These are phyloP conservation scores for Sporobolomyces phaffii DNA, from an alignment of 768 basidiomycete species.

Conservation along the genomic window DNA sequence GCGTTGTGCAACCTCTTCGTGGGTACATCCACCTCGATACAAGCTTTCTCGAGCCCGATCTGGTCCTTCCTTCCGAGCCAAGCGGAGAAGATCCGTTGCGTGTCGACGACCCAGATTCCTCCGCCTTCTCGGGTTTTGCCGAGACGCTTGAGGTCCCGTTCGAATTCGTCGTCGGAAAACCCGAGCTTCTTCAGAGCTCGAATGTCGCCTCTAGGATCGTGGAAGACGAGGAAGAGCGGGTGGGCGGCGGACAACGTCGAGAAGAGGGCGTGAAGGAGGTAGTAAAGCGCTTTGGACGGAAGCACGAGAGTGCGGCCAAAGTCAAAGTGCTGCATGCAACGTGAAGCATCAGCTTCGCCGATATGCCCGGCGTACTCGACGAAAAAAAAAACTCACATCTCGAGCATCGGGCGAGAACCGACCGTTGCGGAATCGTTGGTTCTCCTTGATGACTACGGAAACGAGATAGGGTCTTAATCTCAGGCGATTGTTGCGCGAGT, in stretches of 20 bases:
- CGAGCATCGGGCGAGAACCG: slow-evolving; percentile 10
- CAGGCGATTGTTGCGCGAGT: too few relatives aligned
- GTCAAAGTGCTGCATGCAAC: slow-evolving; percentile 15
- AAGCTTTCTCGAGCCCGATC: slow-evolving; percentile 21
- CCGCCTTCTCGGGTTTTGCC: slow-evolving; percentile 3
- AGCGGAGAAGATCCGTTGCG: slow-evolving; percentile 22
- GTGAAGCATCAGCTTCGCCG: not conserved
- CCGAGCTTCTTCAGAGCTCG: slow-evolving; percentile 10
- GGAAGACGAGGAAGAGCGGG: slow-evolving; percentile 33
- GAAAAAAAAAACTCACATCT: slow-evolving; percentile 7
- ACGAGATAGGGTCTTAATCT: not conserved
- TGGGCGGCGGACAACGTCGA: slow-evolving; percentile 11
- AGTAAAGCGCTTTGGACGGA: not conserved
- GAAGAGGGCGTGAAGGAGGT: slow-evolving; percentile 27
- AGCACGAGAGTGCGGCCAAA: slow-evolving; percentile 20
- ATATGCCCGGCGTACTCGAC: not conserved
- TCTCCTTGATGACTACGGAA: slow-evolving; percentile 25
- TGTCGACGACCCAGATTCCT: slow-evolving; percentile 25
- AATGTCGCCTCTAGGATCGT: slow-evolving; percentile 31
- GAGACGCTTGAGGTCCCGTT: not conserved
- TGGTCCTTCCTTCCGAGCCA: slow-evolving; percentile 2
- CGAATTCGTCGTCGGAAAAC: not conserved
- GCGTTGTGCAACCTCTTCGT: slow-evolving; percentile 33
- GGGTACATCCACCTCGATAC: slow-evolving; percentile 6
- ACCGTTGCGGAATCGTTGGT: slow-evolving; percentile 4